Evolutionary conservation across 208 protist genomes (phyloP), one percentile per base, ranked within the genome.

Genomic region (Herpetomonas samuelpessoai): DNA sequence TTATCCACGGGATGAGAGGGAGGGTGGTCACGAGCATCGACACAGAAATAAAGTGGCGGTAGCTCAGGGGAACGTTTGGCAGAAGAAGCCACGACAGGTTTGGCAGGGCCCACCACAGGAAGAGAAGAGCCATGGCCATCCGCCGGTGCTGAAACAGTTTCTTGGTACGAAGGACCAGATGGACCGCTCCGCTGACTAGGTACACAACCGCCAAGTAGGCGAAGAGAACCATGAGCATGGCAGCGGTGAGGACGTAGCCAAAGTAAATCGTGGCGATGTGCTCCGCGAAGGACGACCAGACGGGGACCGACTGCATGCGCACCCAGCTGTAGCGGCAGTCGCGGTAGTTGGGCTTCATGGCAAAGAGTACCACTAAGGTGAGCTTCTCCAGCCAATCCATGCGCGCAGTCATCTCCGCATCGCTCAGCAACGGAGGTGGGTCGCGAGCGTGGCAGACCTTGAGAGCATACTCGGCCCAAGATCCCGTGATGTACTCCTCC

Each of bases 271-370:
- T 78, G n/a, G 78, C 55, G 24, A 88, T 54, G 55, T 87, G 74
- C 45, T 84, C 81, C 26, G 63, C 35, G 3, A 78, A 60, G n/a
- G 77, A 59, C 25, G 74, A 49, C 72, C 71, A 75, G 44, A 76
- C 68, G 14, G 75, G 57, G n/a, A 71, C 62, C 6, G 70, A 65
- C 52, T 82, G 81, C 58, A 84, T 73, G 14, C 60, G 56, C 31
- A 92, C 78, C 86, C 86, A 92, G n/a, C 78, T 77, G 51, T 76
- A 83, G 54, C 75, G 81, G 56, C 86, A 92, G 30, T 69, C 57
- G 10, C 70, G 63, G 59, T 83, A 87, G 44, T 41, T 48, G 25
- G 86, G 86, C 50, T 49, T 56, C 48, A 89, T 67, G 12, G 67
- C 65, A 45, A 75, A 86, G 16, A 92, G 53, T 3, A 79, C 41